A percentile compares a stretch with the other conserved stretches of the same genome.
phyloP scores from a whole-genome alignment of 768 basidiomycete species.

The Hydnum rufescens region DNA sequence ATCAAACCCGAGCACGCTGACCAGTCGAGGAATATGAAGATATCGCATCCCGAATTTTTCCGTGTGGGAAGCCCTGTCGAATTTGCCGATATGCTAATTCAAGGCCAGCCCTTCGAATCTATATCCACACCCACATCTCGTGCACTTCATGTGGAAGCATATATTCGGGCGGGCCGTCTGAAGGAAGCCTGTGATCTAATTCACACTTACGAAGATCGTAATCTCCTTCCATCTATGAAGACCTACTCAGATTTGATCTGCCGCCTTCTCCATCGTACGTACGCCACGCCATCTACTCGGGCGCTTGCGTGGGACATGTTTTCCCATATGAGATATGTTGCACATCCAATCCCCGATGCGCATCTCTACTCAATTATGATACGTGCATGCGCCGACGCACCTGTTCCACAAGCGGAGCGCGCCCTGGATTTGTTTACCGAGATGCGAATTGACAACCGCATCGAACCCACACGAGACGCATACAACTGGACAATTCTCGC shows the following conservation, averaged over 20 bases:
- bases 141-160: slow-evolving; percentile 43
- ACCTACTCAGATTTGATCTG: slow-evolving; percentile 52
- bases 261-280: slow-evolving; percentile 13
- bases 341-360: slow-evolving; percentile 61
- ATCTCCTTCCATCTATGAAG: slow-evolving; percentile 43
- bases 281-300: slow-evolving; percentile 24
- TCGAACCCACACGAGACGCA: slow-evolving; percentile 43
- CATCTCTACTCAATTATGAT: slow-evolving; percentile 74
- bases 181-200: slow-evolving; percentile 43
- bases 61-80: too few species aligned
- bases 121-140: not conserved
- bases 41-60: too few species aligned
- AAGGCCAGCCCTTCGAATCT: too few species aligned
- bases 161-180: slow-evolving; percentile 31
- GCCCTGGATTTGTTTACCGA: slow-evolving; percentile 87
- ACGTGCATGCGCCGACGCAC: slow-evolving; percentile 47
- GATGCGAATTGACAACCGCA: slow-evolving; percentile 54
- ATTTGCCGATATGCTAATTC: too few species aligned
- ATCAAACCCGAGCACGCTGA: too few species aligned
- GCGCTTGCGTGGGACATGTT: slow-evolving; percentile 90
- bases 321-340: slow-evolving; percentile 88
- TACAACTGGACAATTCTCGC: slow-evolving; percentile 74
- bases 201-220: slow-evolving; percentile 48
- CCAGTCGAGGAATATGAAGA: too few species aligned
- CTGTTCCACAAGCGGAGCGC: slow-evolving; percentile 33